Conservation (phyloP, 805 yeast genomes). For the Myxozyma melibiosi region DNA sequence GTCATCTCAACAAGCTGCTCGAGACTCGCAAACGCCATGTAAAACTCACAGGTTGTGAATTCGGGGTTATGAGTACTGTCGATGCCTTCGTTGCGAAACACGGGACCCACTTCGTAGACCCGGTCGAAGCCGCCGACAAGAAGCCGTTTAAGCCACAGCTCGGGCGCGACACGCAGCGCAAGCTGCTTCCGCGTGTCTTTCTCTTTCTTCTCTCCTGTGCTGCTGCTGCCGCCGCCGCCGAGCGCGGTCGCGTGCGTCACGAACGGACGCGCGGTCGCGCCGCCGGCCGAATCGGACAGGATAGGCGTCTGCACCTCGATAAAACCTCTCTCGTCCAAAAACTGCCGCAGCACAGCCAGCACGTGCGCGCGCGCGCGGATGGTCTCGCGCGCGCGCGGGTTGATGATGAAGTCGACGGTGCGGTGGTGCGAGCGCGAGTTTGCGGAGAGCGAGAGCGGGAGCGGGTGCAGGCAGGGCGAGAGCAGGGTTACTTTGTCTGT, state of each 20-base stretch:
- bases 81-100: slow-evolving; percentile 92
- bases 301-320: slow-evolving; percentile 90
- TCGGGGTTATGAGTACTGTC: slow-evolving; percentile 99
- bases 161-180: slow-evolving; percentile 88
- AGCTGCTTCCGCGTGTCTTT: slow-evolving; percentile 47
- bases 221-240: background rate
- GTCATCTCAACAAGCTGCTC: slow-evolving; percentile 89
- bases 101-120: slow-evolving; percentile 82
- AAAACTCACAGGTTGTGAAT: slow-evolving; percentile 98
- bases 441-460: slow-evolving; percentile 62
- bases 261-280: slow-evolving; percentile 94
- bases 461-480: slow-evolving; percentile 68
- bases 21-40: slow-evolving; percentile 96
- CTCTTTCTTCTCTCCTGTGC: no score
- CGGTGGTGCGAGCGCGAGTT: slow-evolving; percentile 65
- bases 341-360: slow-evolving; percentile 57
- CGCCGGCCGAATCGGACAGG: slow-evolving; percentile 66
- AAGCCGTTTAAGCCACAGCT: slow-evolving; percentile 84
- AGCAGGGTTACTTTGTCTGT: slow-evolving; percentile 53
- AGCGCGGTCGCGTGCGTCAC: slow-evolving; percentile 47
- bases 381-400: slow-evolving; percentile 52
- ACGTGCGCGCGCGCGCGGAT: slow-evolving; percentile 58
- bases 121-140: slow-evolving; percentile 83
- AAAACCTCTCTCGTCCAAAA: slow-evolving; percentile 58
- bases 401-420: slow-evolving; percentile 72